phyloP scores from a whole-genome alignment of 169 alveolate genomes.

The Plasmodium vinckei region DNA sequence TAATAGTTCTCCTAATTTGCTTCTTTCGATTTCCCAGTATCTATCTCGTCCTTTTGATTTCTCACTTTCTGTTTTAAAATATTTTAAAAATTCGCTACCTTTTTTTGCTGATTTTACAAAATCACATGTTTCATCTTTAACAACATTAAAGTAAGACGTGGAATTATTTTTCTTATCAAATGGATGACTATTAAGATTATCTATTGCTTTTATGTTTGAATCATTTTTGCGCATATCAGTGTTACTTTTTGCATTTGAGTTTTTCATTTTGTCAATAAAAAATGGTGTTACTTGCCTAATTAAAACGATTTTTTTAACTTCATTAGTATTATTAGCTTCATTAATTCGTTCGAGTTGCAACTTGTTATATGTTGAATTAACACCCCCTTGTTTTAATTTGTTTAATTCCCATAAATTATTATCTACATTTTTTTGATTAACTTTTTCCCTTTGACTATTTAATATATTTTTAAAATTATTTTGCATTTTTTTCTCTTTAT shows the following conservation, averaged over 20 bases:
- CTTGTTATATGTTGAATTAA: conserved; percentile 84
- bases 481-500: conserved; percentile 65
- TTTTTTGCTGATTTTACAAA: conserved; percentile 97
- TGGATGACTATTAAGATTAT: conserved; percentile 72
- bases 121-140: conserved; percentile 97
- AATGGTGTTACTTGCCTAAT: conserved; percentile 94
- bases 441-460: conserved; percentile 75
- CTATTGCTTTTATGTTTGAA: conserved; percentile 86
- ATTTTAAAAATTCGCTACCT: conserved; percentile 94
- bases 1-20: conserved; percentile 91
- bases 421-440: conserved; percentile 92
- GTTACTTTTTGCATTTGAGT: conserved; percentile 36
- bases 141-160: conserved; percentile 86
- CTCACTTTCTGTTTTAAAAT: conserved; percentile 93
- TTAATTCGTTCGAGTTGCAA: conserved; percentile 83
- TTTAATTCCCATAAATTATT: conserved; percentile 97
- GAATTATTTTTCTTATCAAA: conserved; percentile 81
- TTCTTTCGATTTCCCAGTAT: conserved; percentile 95
- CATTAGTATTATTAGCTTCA: conserved; percentile 91
- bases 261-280: conserved; percentile 92
- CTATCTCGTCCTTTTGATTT: conserved; percentile 92
- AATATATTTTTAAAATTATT: conserved; percentile 41
- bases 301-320: conserved; percentile 92
- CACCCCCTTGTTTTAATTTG: conserved; percentile 95
- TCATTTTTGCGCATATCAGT: conserved; percentile 15